phyloP scores from a whole-genome alignment of 768 basidiomycete genomes.

The Trametes cingulata region DNA sequence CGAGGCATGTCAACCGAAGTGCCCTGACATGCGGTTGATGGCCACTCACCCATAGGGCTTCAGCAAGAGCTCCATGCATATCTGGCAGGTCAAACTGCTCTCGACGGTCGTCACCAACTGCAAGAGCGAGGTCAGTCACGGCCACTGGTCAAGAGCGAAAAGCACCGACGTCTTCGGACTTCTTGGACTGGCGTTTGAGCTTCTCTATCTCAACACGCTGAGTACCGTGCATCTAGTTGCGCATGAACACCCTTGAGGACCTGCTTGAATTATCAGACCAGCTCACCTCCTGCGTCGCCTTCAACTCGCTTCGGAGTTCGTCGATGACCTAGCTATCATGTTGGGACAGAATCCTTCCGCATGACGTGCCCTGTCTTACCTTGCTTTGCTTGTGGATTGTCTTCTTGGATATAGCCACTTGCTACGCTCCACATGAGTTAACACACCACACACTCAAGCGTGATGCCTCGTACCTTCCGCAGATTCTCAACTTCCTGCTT shows the following conservation, averaged over 20 bases:
- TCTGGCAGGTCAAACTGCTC: constrained; percentile 66
- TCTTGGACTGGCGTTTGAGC: constrained; percentile 54
- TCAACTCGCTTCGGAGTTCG: constrained; percentile 27
- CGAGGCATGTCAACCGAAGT: background rate
- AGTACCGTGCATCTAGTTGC: constrained; percentile 23
- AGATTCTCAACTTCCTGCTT: constrained; percentile 29
- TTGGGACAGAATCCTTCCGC: too few relatives aligned
- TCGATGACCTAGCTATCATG: constrained; percentile 25
- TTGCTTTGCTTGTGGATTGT: constrained; percentile 29
- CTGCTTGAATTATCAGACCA: too few relatives aligned
- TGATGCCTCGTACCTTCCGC: constrained; percentile 23
- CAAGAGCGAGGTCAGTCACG: background rate
- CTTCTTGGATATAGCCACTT: constrained; percentile 27
- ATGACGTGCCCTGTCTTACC: constrained; percentile 11
- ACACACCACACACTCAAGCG: too few relatives aligned
- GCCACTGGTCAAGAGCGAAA: too few relatives aligned
- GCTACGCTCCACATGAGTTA: constrained; percentile 13
- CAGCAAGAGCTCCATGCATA: constrained; percentile 69
- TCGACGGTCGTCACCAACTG: constrained; percentile 58
- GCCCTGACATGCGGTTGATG: background rate
- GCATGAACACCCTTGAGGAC: background rate
- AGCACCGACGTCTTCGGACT: constrained; percentile 56
- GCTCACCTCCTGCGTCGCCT: constrained; percentile 24
- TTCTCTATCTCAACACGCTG: constrained; percentile 51
- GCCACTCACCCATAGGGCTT: constrained; percentile 66